Evolutionary conservation across 805 yeast genomes (phyloP).

Genomic region (Ogataea parapolymorpha): DNA sequence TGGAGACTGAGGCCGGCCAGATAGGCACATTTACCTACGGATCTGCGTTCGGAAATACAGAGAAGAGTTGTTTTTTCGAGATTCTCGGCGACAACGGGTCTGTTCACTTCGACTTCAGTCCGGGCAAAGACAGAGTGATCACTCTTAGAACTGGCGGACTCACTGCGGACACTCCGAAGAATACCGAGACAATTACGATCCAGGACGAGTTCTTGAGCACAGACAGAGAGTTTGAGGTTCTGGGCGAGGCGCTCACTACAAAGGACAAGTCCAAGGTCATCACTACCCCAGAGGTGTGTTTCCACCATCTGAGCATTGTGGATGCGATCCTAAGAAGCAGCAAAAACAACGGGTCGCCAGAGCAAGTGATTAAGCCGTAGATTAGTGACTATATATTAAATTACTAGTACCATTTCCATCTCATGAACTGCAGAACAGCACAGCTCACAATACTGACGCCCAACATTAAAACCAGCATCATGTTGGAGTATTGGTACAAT

Average conservation of each 20-base stretch:
- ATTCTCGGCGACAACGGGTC: conserved; percentile 83
- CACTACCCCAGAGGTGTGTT: conserved; percentile 69
- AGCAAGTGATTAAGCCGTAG: conserved; percentile 30
- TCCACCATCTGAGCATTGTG: conserved; percentile 89
- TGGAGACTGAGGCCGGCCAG: conserved; percentile 53
- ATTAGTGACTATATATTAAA: neutral
- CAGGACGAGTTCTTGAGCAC: conserved; percentile 43
- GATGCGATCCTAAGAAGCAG: conserved; percentile 82
- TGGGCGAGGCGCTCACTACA: conserved; percentile 36
- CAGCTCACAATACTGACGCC: conserved; percentile 68
- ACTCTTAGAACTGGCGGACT: conserved; percentile 50
- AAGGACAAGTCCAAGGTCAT: conserved; percentile 22
- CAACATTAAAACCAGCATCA: conserved; percentile 77
- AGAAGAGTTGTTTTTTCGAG: conserved; percentile 60
- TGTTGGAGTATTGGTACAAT: conserved; percentile 65
- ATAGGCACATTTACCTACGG: conserved; percentile 88
- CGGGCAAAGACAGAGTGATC: conserved; percentile 39
- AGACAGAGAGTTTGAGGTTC: conserved; percentile 44
- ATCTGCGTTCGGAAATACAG: conserved; percentile 80
- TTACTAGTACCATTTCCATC: neutral
- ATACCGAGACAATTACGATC: conserved; percentile 33
- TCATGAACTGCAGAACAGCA: conserved; percentile 30
- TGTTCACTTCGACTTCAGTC: conserved; percentile 61
- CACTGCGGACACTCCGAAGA: conserved; percentile 46
- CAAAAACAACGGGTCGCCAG: conserved; percentile 38